A percentile compares a stretch with the other conserved stretches of the same genome.
These are phyloP conservation scores for Stentor coeruleus DNA, from an alignment of 73 alveolate species.

Conservation along the genomic window DNA sequence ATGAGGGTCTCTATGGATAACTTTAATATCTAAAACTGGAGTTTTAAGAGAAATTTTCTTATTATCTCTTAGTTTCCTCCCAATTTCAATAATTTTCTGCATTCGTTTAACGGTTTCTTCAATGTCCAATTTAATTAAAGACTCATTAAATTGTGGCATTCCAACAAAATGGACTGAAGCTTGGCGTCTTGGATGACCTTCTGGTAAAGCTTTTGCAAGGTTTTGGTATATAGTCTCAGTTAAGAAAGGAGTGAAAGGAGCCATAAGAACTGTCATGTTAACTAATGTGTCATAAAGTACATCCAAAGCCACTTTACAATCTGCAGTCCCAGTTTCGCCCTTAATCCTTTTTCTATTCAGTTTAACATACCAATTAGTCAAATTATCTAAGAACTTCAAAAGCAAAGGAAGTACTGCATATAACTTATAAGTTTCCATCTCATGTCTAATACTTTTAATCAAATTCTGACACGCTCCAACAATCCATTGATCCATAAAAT, in stretches of 20 bases:
- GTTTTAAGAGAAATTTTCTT: conserved; percentile 83
- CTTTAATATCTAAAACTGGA: conserved; percentile 73
- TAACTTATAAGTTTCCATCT: conserved; percentile 89
- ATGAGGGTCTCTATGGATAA: conserved; percentile 70
- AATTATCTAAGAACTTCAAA: conserved; percentile 78
- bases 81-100: conserved; percentile 86
- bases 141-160: conserved; percentile 80
- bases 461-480: conserved; percentile 81
- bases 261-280: conserved; percentile 82
- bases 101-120: conserved; percentile 74
- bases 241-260: conserved; percentile 96
- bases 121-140: conserved; percentile 74
- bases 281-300: conserved; percentile 79
- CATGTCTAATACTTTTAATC: conserved; percentile 86
- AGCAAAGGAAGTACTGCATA: conserved; percentile 86
- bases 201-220: conserved; percentile 83
- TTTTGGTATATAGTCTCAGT: conserved; percentile 92
- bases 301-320: conserved; percentile 74
- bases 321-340: conserved; percentile 90
- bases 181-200: conserved; percentile 52
- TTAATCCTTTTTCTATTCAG: conserved; percentile 95
- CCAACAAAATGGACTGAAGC: conserved; percentile 90
- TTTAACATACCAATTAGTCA: conserved; percentile 97
- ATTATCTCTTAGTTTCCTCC: conserved; percentile 91
- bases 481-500: conserved; percentile 95